These are phyloP conservation scores for Dioscorea alata DNA, from an alignment of 106 monocot genomes.

Conservation along the genomic window DNA sequence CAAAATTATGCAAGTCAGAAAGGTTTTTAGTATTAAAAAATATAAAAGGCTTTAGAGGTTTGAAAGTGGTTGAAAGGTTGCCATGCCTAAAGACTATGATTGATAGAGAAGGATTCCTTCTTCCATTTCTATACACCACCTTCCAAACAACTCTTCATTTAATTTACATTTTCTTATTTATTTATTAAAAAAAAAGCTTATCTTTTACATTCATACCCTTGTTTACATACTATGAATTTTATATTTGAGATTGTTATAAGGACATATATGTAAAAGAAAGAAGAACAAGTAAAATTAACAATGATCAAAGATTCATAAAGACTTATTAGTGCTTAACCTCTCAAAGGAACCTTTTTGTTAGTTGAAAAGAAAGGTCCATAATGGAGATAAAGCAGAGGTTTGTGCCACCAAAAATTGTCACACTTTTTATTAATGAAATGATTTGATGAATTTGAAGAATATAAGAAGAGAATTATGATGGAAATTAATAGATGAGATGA, in stretches of 20 bases:
- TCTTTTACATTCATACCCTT: neutral
- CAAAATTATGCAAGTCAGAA: neutral
- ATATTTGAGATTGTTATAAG: too few relatives aligned
- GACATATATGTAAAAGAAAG: too few relatives aligned
- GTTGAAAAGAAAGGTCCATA: neutral
- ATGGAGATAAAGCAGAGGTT: too few relatives aligned
- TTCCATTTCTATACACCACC: neutral
- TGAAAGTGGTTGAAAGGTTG: constrained; percentile 23
- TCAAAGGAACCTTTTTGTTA: neutral
- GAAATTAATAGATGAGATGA: too few relatives aligned
- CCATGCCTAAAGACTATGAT: constrained; percentile 5
- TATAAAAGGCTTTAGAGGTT: neutral
- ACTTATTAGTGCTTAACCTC: neutral
- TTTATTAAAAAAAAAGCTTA: neutral
- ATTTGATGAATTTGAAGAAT: too few relatives aligned
- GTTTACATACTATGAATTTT: too few relatives aligned
- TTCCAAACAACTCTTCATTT: neutral
- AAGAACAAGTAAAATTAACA: too few relatives aligned
- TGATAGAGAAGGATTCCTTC: neutral
- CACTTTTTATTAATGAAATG: too few relatives aligned
- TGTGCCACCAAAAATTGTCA: too few relatives aligned
- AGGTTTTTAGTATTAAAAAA: neutral
- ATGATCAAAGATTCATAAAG: neutral
- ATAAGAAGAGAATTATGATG: too few relatives aligned
- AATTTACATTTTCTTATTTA: neutral